Base-by-base conservation (phyloP, 129 eudicot genomes). In the Tagetes patula region DNA sequence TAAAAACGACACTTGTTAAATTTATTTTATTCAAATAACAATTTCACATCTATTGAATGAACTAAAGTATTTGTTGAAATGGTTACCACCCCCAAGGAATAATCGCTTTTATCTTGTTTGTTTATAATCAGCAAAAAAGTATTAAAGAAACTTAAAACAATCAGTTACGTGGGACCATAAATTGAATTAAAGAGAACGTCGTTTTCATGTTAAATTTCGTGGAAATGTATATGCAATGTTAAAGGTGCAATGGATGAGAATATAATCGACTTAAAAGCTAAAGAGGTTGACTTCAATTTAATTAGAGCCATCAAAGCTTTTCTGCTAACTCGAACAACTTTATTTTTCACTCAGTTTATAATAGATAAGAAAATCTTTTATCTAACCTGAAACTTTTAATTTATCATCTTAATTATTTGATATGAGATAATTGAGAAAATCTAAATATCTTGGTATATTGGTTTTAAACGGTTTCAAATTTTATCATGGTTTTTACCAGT, bases 131-230 rank as follows among this genome's bases (percentile, higher is more conserved):
- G 41, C 50, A 53, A 27, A 54, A 49, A 54, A 30, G 10, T 54
- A 54, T 5, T 30, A 32, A 31, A 2, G 6, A 8, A 50, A 4
- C n/a, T 6, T 3, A 6, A 31, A 32, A 5, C 8, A 58, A 8
- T 58, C 2, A 3, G 4, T 27, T 27, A 27, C 39, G 40, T 58
- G 64, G 64, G 64, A 31, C 11, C 64, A 8, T 40, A 32, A 32
- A 32, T 34, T 31, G 4, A 58, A 10, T 8, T 8, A 31, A 31
- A 54, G 6, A 58, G 8, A 39, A 58, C 8, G 38, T 58, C 64
- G 64, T 58, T 58, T 58, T 32, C 58, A 50, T 50, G 58, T 50
- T 32, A 32, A 54, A 58, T 58, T 58, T 58, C 64, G 38, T 58
- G 40, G 40, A 58, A 58, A 58, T 9, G 40, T 3, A 56, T 27